These are phyloP conservation scores for Rhododendron vialii DNA, from an alignment of 148 eudicot species.

Conservation along the genomic window DNA sequence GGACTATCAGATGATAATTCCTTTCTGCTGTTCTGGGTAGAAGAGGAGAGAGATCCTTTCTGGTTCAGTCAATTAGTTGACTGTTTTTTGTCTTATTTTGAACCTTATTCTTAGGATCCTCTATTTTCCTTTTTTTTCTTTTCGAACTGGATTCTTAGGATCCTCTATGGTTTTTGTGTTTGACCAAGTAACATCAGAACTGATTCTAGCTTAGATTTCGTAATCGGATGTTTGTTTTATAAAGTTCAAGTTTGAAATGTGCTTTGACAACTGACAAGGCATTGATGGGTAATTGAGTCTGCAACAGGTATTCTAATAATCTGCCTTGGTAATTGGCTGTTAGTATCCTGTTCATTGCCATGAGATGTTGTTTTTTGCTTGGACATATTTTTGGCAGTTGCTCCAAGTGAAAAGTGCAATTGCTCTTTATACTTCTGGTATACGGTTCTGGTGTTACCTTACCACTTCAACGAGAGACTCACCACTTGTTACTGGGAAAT, in stretches of 20 bases:
- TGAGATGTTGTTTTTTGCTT: too few species aligned
- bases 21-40: not conserved
- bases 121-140: not conserved
- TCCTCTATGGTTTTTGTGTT: not conserved
- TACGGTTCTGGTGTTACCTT: not conserved
- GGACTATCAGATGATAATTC: not conserved
- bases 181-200: not conserved
- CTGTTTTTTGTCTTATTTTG: not conserved
- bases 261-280: not conserved
- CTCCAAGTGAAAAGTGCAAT: not conserved
- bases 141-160: not conserved
- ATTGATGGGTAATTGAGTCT: not conserved
- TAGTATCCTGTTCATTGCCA: not conserved
- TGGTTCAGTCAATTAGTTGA: conserved; percentile 8
- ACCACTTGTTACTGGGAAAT: not conserved
- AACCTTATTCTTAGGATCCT: conserved; percentile 1
- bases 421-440: not conserved
- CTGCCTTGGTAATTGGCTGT: not conserved
- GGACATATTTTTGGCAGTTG: too few species aligned
- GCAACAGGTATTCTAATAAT: not conserved
- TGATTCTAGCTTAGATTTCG: not conserved
- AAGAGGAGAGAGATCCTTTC: not conserved
- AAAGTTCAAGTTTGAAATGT: not conserved
- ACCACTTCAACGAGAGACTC: not conserved
- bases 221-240: not conserved